Base-by-base conservation (phyloP, 2,329 filamentous ascomycete species). In the Fusarium sp. region DNA sequence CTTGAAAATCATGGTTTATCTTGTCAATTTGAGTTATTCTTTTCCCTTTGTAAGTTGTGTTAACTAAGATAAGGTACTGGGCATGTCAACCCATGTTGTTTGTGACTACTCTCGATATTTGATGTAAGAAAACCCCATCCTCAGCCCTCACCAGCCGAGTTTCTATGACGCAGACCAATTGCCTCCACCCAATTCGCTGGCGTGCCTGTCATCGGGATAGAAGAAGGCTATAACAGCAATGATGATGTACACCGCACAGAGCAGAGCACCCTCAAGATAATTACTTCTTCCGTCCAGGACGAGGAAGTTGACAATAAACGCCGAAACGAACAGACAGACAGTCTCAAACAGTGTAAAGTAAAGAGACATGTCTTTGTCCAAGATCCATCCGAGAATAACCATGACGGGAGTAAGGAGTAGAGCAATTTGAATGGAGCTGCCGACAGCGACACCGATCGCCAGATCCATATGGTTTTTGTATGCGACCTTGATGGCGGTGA, bases 321-420 rank as follows among this genome's bases (percentile, higher is more conserved):
- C 91, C 58, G 91, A 93, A 58, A 96, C 90, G 82, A 97, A 97
- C 78, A 97, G 89, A 64, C 92, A 94, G 28, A 96, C 93, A 0
- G 94, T 97, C 87, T 97, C 94, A 82, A 97, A 97, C 55, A 94
- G 88, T 68, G 94, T 94, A 82, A 97, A 97, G 84, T 96, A 95
- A 39, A 97, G 87, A 34, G 92, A 89, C 91, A 94, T 93, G n/a
- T 91, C 86, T 68, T 88, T 88, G 69, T 87, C 83, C 81, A 93
- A 88, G 68, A 87, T 88, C 92, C 92, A 94, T n/a, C 91, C 92
- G 26, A 93, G 84, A 30, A 93, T 89, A 38, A 94, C 91, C 38
- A 93, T 87, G 24, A 93, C 83, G 1, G 92, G 92, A 8, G 91
- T 93, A 59, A 93, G 87, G 78, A 93, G 92, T 13, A 94, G 84